Percentiles rank a stretch among this genome's conserved stretches.
Conservation (phyloP, 1,284 basidiomycete genomes). For the Malassezia globosa region DNA sequence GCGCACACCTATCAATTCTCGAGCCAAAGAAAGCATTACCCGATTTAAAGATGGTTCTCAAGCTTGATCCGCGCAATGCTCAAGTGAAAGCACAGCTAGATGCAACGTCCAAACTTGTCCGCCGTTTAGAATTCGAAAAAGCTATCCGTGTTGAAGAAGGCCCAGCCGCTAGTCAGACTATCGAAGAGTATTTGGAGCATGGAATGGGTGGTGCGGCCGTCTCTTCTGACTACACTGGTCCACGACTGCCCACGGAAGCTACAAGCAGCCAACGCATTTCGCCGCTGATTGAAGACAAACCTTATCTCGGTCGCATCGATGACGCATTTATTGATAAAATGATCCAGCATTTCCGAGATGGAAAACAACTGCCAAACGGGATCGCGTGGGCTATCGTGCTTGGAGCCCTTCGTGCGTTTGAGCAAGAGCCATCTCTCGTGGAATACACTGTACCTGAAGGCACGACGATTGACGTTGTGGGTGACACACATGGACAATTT, state of each 20-base stretch:
- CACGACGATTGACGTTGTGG: slow-evolving; percentile 50
- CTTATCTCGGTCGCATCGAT: slow-evolving; percentile 47
- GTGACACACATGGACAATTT: slow-evolving; percentile 53
- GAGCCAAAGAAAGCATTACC: slow-evolving; percentile 40
- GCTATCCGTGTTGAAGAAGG: slow-evolving; percentile 38
- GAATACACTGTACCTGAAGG: slow-evolving; percentile 66
- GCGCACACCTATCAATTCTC: slow-evolving; percentile 79
- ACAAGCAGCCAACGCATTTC: slow-evolving; percentile 53
- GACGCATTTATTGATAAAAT: slow-evolving; percentile 69
- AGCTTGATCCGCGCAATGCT: slow-evolving; percentile 78
- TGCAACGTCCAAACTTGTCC: slow-evolving; percentile 77
- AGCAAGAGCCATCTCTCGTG: slow-evolving; percentile 70
- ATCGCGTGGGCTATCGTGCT: slow-evolving; percentile 92
- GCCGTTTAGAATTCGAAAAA: slow-evolving; percentile 48
- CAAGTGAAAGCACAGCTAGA: slow-evolving; percentile 68
- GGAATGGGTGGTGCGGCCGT: slow-evolving; percentile 26
- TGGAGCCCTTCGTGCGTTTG: slow-evolving; percentile 66
- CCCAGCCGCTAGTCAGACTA: slow-evolving; percentile 26
- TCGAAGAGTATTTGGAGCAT: slow-evolving; percentile 32
- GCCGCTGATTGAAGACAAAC: slow-evolving; percentile 6
- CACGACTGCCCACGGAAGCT: slow-evolving; percentile 22
- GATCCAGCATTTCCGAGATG: slow-evolving; percentile 84
- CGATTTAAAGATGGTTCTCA: slow-evolving; percentile 53
- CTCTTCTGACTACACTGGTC: slow-evolving; percentile 30
- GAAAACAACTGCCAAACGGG: slow-evolving; percentile 63